Conservation (phyloP, 495 filamentous ascomycete species). For the Penicillium canescens region DNA sequence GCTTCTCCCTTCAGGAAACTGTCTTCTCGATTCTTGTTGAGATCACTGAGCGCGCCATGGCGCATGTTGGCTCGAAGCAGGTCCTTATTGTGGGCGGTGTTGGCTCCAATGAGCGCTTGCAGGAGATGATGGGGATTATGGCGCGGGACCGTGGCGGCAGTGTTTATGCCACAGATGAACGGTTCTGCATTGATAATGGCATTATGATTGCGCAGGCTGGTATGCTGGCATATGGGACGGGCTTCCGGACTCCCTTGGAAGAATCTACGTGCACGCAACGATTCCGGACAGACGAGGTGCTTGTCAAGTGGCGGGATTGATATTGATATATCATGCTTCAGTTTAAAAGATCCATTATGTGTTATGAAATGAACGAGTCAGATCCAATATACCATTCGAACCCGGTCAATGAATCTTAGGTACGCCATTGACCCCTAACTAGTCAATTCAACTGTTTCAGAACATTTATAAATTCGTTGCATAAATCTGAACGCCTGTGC, state of each 20-base stretch:
- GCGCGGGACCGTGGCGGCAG: conserved; percentile 85
- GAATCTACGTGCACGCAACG: conserved; percentile 91
- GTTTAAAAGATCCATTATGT: conserved; percentile 18
- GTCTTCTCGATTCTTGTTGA: conserved; percentile 96
- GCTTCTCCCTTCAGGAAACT: conserved; percentile 94
- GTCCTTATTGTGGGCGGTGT: conserved; percentile 97
- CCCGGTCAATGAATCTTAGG: conserved; percentile 7
- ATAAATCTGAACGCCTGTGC: not conserved
- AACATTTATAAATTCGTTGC: not conserved
- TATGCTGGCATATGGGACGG: conserved; percentile 76
- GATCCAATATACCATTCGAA: conserved; percentile 3
- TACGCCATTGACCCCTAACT: not conserved
- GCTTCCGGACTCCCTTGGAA: conserved; percentile 71
- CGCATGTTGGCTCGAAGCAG: conserved; percentile 87
- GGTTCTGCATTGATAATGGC: conserved; percentile 98
- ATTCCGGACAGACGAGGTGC: conserved; percentile 93
- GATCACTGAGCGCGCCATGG: conserved; percentile 98
- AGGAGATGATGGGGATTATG: conserved; percentile 99
- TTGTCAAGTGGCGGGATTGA: conserved; percentile 82
- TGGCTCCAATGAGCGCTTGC: conserved; percentile 92
- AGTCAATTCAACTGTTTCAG: not conserved
- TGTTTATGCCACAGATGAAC: conserved; percentile 93
- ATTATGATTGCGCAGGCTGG: conserved; percentile 99
- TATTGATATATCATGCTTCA: conserved; percentile 1
- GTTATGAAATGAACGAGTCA: conserved; percentile 18